phyloP scores from a whole-genome alignment of 176 grass and related monocot genomes.

The Tuctoria greenei region DNA sequence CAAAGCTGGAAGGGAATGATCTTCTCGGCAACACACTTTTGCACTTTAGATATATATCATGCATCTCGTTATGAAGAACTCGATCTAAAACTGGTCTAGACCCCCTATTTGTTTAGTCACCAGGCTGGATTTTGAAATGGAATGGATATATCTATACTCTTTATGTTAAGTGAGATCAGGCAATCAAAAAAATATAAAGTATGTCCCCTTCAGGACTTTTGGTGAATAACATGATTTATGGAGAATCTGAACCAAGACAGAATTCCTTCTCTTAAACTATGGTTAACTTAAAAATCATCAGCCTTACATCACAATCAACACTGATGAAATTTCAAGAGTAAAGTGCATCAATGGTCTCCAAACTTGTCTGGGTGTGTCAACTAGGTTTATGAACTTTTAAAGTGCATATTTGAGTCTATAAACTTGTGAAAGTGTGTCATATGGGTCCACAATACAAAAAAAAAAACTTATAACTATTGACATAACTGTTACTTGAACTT shows the following conservation, averaged over 20 bases:
- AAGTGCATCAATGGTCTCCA: no score
- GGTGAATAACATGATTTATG: conserved; percentile 24
- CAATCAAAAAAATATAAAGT: not conserved
- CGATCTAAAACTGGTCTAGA: not conserved
- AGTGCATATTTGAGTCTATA: no score
- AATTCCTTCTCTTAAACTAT: not conserved
- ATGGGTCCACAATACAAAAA: no score
- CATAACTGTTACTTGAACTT: no score
- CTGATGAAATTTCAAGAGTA: conserved; percentile 16
- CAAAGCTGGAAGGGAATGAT: conserved; percentile 23
- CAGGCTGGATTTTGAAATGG: conserved; percentile 23
- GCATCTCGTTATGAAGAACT: not conserved
- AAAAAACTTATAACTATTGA: no score
- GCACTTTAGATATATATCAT: not conserved
- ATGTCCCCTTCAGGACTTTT: not conserved
- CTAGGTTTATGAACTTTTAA: no score
- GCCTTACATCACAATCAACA: not conserved
- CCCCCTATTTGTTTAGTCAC: conserved; percentile 17
- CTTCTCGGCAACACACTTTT: not conserved
- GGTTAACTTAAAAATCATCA: not conserved
- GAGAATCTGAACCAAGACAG: conserved; percentile 7
- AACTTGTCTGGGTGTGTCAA: no score
- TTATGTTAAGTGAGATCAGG: no score
- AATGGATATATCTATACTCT: not conserved
- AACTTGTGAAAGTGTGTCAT: no score